These are phyloP conservation scores for Eleusine indica DNA, from an alignment of 176 grass and related monocot genomes.

Conservation along the genomic window DNA sequence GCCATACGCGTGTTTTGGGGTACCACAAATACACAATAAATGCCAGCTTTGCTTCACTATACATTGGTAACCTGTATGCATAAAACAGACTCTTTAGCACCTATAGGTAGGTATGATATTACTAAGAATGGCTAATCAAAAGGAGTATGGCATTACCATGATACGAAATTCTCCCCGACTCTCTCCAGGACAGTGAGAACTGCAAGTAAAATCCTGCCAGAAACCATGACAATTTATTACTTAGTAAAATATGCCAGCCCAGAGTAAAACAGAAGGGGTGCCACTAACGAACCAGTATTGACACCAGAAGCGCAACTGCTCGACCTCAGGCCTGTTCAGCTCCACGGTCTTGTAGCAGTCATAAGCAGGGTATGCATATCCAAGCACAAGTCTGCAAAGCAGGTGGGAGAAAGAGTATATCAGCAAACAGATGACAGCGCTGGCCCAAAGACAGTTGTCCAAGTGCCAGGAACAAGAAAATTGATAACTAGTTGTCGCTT, in stretches of 20 bases:
- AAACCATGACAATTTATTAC: neutral
- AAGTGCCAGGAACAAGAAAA: neutral
- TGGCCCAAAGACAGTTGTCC: neutral
- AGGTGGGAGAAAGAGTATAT: neutral
- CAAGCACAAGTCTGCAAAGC: slow-evolving; percentile 70
- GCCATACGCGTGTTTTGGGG: slow-evolving; percentile 75
- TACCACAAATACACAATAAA: slow-evolving; percentile 95
- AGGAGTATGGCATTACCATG: slow-evolving; percentile 63
- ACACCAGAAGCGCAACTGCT: slow-evolving; percentile 93
- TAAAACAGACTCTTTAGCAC: slow-evolving; percentile 12
- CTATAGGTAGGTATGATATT: neutral
- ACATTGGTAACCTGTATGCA: slow-evolving; percentile 79
- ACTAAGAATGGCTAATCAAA: slow-evolving; percentile 11
- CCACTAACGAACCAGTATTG: slow-evolving; percentile 74
- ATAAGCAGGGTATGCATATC: slow-evolving; percentile 88
- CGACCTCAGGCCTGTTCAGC: slow-evolving; percentile 77
- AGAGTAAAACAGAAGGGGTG: slow-evolving; percentile 17
- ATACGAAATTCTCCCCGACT: slow-evolving; percentile 75
- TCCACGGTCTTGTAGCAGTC: slow-evolving; percentile 92
- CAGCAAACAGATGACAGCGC: slow-evolving; percentile 1
- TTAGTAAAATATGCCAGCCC: neutral
- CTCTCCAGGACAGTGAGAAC: slow-evolving; percentile 73
- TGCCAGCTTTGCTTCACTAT: slow-evolving; percentile 87
- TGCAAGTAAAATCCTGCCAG: slow-evolving; percentile 86
- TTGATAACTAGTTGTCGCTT: slow-evolving; percentile 7